Evolutionary conservation across 2,329 filamentous ascomycete species (phyloP).

Genomic region (Beauveria sp.): DNA sequence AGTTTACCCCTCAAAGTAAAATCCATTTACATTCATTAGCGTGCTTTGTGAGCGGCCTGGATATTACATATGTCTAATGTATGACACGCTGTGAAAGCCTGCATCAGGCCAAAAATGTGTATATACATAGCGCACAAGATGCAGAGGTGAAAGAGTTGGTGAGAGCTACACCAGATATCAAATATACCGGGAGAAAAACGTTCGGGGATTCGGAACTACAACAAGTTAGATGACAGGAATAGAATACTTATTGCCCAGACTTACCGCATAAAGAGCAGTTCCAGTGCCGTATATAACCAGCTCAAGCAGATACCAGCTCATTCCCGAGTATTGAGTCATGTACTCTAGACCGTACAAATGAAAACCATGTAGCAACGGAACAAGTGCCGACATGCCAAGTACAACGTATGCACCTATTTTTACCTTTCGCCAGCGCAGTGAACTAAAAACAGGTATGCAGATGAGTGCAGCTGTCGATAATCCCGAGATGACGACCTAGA

Average conservation of each 20-base stretch:
- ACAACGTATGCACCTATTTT: conserved; percentile 11
- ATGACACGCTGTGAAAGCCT: conserved; percentile 15
- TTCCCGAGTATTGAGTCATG: conserved; percentile 14
- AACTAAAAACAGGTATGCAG: conserved; percentile 12
- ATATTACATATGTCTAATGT: conserved; percentile 14
- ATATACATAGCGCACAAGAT: conserved; percentile 16
- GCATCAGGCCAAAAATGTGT: conserved; percentile 14
- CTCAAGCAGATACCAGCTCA: conserved; percentile 13
- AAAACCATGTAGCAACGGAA: conserved; percentile 15
- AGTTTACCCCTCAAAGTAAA: too few species aligned
- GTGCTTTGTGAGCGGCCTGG: conserved; percentile 7
- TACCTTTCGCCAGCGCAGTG: conserved; percentile 14
- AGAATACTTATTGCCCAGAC: conserved; percentile 19
- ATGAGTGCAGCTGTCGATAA: conserved; percentile 12
- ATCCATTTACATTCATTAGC: too few species aligned
- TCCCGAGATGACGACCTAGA: conserved; percentile 11
- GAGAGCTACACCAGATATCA: conserved; percentile 79
- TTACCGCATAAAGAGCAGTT: conserved; percentile 69
- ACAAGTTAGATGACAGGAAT: not conserved
- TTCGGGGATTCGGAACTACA: conserved; percentile 67
- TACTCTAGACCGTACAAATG: conserved; percentile 14
- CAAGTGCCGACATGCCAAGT: conserved; percentile 13
- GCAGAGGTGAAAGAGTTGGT: conserved; percentile 79
- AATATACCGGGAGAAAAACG: conserved; percentile 65
- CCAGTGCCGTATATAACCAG: conserved; percentile 33